Percentiles rank a stretch among this genome's conserved stretches.
phyloP scores from a whole-genome alignment of 257 asterid genomes.

The Paulownia fortunei region DNA sequence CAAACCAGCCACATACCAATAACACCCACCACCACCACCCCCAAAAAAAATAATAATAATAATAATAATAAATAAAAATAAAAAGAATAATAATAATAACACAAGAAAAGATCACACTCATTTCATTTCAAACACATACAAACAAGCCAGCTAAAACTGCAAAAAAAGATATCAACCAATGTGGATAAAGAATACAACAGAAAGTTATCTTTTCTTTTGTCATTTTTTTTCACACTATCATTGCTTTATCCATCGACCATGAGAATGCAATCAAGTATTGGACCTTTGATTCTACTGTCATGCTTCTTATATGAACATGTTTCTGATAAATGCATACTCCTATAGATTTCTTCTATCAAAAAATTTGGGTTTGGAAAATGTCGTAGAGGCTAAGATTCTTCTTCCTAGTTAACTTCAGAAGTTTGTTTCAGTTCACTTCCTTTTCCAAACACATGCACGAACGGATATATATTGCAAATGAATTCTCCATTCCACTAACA shows the following conservation, averaged over 20 bases:
- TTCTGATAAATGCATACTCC: slow-evolving; percentile 18
- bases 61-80: background rate
- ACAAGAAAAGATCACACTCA: background rate
- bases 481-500: slow-evolving; percentile 27
- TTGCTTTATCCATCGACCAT: background rate
- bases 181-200: background rate
- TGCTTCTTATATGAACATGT: background rate
- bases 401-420: slow-evolving; percentile 5
- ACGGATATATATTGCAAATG: slow-evolving; percentile 15
- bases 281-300: background rate
- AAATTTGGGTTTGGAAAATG: background rate
- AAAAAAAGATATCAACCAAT: background rate
- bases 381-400: background rate
- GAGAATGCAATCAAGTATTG: background rate
- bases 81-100: background rate
- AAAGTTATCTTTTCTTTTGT: background rate
- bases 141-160: background rate
- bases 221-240: background rate
- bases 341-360: background rate
- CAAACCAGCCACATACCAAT: background rate
- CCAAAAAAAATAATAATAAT: no score
- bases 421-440: slow-evolving; percentile 16
- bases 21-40: background rate
- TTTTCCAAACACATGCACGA: slow-evolving; percentile 20
- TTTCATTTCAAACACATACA: background rate